Conservation (phyloP, 805 yeast genomes). For the Candida arabinofermentans region DNA sequence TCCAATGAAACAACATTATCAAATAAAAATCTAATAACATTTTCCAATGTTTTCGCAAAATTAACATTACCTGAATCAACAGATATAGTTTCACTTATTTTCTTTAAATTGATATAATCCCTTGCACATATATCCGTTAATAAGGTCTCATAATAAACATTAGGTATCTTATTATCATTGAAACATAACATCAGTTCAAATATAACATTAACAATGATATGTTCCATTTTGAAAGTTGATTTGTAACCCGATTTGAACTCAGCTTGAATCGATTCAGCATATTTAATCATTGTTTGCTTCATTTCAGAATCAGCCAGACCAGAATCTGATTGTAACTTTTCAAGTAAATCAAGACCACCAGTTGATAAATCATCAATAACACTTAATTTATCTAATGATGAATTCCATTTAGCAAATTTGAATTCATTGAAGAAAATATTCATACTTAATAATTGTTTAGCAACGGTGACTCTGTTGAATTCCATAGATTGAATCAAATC, state of each 20-base stretch:
- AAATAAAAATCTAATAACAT: constrained; percentile 83
- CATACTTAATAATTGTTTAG: constrained; percentile 73
- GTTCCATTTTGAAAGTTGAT: constrained; percentile 90
- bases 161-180: constrained; percentile 62
- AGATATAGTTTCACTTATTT: constrained; percentile 13
- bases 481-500: constrained; percentile 79
- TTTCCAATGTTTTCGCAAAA: constrained; percentile 91
- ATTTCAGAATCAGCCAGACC: constrained; percentile 25
- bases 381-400: constrained; percentile 66
- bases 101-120: constrained; percentile 50
- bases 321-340: constrained; percentile 23
- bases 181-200: constrained; percentile 72
- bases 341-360: constrained; percentile 35
- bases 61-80: constrained; percentile 35
- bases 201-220: constrained; percentile 78
- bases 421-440: constrained; percentile 67
- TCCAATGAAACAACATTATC: constrained; percentile 63
- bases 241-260: constrained; percentile 35
- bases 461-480: constrained; percentile 83
- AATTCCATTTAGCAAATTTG: constrained; percentile 68
- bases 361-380: constrained; percentile 34
- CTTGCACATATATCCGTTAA: constrained; percentile 83
- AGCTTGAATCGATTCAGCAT: constrained; percentile 34
- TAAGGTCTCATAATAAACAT: constrained; percentile 78
- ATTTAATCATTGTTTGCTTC: constrained; percentile 25